phyloP scores from a whole-genome alignment of 148 eudicot genomes.

The Salicornia ramosissima region DNA sequence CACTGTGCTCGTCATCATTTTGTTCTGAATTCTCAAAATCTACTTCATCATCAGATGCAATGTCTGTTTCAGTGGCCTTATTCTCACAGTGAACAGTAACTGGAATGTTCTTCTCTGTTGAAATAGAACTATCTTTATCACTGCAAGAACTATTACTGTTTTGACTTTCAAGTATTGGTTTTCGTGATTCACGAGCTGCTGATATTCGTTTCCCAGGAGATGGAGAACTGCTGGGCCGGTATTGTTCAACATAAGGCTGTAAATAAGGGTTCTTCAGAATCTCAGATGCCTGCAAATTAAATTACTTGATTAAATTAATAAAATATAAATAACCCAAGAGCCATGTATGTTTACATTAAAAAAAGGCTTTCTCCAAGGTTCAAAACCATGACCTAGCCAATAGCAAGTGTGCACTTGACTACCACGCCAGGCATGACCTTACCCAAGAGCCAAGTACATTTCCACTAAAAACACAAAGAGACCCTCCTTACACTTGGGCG shows the following conservation, averaged over 20 bases:
- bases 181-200: conserved; percentile 41
- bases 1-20: conserved; percentile 36
- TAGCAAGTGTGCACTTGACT: no score
- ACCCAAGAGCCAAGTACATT: background rate
- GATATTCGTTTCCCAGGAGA: conserved; percentile 59
- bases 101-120: conserved; percentile 59
- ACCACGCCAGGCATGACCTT: no score
- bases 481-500: conserved; percentile 59
- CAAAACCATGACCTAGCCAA: no score
- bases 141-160: conserved; percentile 89
- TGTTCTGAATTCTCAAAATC: conserved; percentile 31
- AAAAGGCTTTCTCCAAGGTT: no score
- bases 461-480: background rate
- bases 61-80: conserved; percentile 50
- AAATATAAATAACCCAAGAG: background rate
- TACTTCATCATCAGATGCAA: conserved; percentile 55
- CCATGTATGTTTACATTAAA: background rate
- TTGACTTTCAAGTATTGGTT: conserved; percentile 71
- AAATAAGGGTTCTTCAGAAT: conserved; percentile 87
- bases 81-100: conserved; percentile 41
- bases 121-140: conserved; percentile 68
- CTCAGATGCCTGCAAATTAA: conserved; percentile 68
- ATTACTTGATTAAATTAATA: background rate
- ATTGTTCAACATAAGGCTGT: conserved; percentile 81
- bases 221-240: conserved; percentile 40